phyloP scores from a whole-genome alignment of 495 filamentous ascomycete genomes.

The Neurospora tetraspora region DNA sequence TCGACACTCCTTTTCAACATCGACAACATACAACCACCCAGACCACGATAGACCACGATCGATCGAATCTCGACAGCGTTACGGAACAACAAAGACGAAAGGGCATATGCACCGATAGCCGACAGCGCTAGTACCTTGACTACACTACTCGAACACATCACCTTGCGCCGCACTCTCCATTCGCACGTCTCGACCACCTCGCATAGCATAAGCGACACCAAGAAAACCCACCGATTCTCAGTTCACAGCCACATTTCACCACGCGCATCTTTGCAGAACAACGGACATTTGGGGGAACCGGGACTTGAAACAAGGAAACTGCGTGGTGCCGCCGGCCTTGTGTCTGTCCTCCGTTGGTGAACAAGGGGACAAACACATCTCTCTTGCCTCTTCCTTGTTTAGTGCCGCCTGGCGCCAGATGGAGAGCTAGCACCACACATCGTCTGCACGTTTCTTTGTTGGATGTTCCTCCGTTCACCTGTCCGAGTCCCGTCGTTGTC shows the following conservation, averaged over 20 bases:
- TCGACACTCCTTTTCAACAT: not conserved
- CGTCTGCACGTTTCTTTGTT: not conserved
- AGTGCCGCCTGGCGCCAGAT: conserved; percentile 18
- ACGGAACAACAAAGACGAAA: not conserved
- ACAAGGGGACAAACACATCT: conserved; percentile 1
- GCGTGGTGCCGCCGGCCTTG: conserved; percentile 2
- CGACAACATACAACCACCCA: not conserved
- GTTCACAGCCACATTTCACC: not conserved
- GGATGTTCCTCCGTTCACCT: not conserved
- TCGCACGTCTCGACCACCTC: not conserved
- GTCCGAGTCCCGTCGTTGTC: not conserved
- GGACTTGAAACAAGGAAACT: not conserved
- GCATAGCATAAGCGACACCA: not conserved
- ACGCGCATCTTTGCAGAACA: not conserved
- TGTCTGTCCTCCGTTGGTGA: not conserved
- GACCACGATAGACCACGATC: not conserved
- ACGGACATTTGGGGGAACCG: not conserved
- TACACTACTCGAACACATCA: not conserved
- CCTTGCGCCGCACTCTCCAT: not conserved
- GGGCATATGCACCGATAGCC: conserved; percentile 4
- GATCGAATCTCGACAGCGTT: not conserved
- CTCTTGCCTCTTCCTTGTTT: not conserved
- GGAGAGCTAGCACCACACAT: conserved; percentile 19
- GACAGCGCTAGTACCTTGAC: conserved; percentile 10
- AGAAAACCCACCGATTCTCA: not conserved